phyloP scores from a whole-genome alignment of 768 basidiomycete species.

The Rhizopogon vulgaris region DNA sequence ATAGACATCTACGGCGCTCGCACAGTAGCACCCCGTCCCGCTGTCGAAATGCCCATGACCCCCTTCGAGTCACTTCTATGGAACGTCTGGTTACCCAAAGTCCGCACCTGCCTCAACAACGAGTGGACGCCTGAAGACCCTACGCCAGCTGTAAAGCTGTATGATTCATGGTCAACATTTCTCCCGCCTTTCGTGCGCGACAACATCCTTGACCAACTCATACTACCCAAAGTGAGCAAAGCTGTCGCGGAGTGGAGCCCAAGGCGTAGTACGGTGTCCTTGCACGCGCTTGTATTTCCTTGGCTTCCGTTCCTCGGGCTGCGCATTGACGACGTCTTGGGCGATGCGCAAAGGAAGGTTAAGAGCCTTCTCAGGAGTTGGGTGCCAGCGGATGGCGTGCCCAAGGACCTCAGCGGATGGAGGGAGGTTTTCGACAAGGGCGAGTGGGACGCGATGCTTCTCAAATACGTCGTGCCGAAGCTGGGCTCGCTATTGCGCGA shows the following conservation, averaged over 20 bases:
- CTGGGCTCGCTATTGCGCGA: slow-evolving; percentile 77
- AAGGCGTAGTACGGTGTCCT: slow-evolving; percentile 46
- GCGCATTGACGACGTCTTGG: slow-evolving; percentile 77
- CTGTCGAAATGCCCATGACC: slow-evolving; percentile 69
- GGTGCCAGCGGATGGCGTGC: slow-evolving; percentile 65
- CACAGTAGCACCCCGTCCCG: slow-evolving; percentile 23
- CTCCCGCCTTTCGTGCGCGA: slow-evolving; percentile 89
- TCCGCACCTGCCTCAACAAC: slow-evolving; percentile 92
- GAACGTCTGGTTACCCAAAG: slow-evolving; percentile 92
- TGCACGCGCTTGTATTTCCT: slow-evolving; percentile 86
- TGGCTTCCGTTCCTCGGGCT: slow-evolving; percentile 90
- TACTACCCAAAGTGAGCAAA: slow-evolving; percentile 87
- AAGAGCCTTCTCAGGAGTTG: slow-evolving; percentile 74
- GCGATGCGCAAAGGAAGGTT: slow-evolving; percentile 82
- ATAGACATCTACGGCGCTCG: slow-evolving; percentile 55
- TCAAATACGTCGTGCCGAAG: slow-evolving; percentile 91
- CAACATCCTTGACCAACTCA: slow-evolving; percentile 92
- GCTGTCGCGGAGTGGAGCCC: slow-evolving; percentile 82
- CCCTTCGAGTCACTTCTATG: slow-evolving; percentile 92
- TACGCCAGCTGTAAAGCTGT: slow-evolving; percentile 70
- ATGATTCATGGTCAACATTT: slow-evolving; percentile 84
- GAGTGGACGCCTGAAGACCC: slow-evolving; percentile 80
- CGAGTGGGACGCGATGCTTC: slow-evolving; percentile 89
- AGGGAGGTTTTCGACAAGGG: slow-evolving; percentile 71
- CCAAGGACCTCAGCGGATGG: slow-evolving; percentile 76